Percentiles rank a stretch among this genome's conserved stretches.
phyloP scores from a whole-genome alignment of 176 grass and related monocot genomes.

The Oryza officinalis region DNA sequence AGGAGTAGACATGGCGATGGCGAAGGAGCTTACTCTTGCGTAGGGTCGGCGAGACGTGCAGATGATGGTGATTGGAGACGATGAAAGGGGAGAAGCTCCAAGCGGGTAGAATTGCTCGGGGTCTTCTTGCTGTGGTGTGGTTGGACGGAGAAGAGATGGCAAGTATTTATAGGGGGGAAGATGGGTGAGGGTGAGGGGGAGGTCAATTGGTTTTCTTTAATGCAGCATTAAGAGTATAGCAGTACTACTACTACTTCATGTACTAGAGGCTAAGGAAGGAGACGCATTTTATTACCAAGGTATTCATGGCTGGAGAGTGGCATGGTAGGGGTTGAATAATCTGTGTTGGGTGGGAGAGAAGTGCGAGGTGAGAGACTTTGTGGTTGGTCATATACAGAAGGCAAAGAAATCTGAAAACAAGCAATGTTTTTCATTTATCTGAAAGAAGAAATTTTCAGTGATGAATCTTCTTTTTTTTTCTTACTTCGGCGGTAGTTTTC shows the following conservation, averaged over 20 bases:
- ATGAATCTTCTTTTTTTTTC: not conserved
- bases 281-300: slow-evolving; percentile 43
- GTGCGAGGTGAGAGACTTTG: slow-evolving; percentile 59
- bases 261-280: not conserved
- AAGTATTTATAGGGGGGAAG: slow-evolving; percentile 55
- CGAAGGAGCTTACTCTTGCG: slow-evolving; percentile 38
- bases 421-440: not conserved
- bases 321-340: slow-evolving; percentile 46
- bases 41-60: not conserved
- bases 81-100: not conserved
- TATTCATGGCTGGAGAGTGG: slow-evolving; percentile 58
- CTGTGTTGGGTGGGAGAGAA: slow-evolving; percentile 53
- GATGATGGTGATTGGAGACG: slow-evolving; percentile 7
- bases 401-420: not conserved
- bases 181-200: slow-evolving; percentile 27
- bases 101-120: slow-evolving; percentile 37
- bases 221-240: slow-evolving; percentile 35
- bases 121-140: slow-evolving; percentile 27
- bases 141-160: slow-evolving; percentile 32
- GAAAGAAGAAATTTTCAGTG: not conserved
- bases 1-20: not conserved
- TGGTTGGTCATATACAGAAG: slow-evolving; percentile 12
- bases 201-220: slow-evolving; percentile 83
- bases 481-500: not conserved
- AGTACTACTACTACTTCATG: slow-evolving; percentile 19